phyloP scores from a whole-genome alignment of 306 rosid genomes.

The Gynostemma pentaphyllum region DNA sequence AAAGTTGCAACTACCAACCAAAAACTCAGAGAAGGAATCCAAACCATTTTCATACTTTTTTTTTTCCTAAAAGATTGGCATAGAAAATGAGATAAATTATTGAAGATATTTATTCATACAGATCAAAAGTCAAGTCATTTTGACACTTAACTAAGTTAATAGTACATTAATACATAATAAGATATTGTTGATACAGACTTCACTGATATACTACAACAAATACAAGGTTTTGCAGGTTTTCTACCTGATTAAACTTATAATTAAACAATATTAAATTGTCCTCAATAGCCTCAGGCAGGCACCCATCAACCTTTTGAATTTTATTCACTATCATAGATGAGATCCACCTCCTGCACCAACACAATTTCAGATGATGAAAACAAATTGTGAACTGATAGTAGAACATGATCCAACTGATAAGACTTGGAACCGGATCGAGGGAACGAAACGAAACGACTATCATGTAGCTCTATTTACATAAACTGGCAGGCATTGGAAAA shows the following conservation, averaged over 20 bases:
- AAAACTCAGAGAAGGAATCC: neutral
- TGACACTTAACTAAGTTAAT: neutral
- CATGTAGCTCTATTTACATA: conserved; percentile 92
- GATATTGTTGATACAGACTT: conserved; percentile 4
- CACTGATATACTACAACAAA: neutral
- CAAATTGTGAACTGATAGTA: neutral
- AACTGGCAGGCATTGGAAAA: conserved; percentile 13
- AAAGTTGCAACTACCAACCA: neutral
- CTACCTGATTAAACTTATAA: neutral
- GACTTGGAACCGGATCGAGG: neutral
- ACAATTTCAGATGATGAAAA: neutral
- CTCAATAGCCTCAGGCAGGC: neutral
- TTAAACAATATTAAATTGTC: neutral
- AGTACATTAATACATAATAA: neutral
- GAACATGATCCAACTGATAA: neutral
- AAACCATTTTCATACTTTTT: conserved; percentile 3
- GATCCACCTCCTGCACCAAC: neutral
- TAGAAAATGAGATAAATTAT: neutral
- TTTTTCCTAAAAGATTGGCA: neutral
- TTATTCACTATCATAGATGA: neutral
- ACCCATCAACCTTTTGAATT: neutral
- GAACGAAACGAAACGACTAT: conserved; percentile 31
- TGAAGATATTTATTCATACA: neutral
- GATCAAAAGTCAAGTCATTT: neutral
- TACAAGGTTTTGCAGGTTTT: neutral